Percentiles rank a stretch among this genome's conserved stretches.
These are phyloP conservation scores for Hypoxylon sp. DNA, from an alignment of 2,329 filamentous ascomycete species.

Conservation along the genomic window DNA sequence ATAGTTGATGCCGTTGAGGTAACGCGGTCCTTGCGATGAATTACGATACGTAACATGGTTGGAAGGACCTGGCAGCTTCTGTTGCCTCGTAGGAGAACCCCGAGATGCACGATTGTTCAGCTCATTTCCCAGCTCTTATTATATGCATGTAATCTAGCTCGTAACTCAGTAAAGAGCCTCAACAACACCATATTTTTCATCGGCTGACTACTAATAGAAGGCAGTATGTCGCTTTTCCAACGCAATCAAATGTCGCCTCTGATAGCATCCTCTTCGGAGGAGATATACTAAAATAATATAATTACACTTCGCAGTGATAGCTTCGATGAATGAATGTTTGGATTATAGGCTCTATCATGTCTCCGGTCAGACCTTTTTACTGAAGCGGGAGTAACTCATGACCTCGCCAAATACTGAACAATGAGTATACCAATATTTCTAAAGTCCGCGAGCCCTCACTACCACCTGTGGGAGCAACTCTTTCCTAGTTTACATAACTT, in stretches of 20 bases:
- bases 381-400: background rate
- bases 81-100: background rate
- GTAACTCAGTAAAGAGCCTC: background rate
- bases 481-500: background rate
- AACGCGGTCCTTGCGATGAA: background rate
- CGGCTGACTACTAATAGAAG: background rate
- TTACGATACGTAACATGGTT: background rate
- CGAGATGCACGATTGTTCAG: background rate
- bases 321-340: background rate
- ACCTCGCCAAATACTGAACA: background rate
- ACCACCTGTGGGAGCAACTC: background rate
- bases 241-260: too few species aligned
- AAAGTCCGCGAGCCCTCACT: too few species aligned
- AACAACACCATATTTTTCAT: background rate
- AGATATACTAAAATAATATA: background rate
- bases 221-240: background rate
- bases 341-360: background rate
- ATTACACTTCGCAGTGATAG: background rate
- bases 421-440: background rate
- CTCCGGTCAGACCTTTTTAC: background rate
- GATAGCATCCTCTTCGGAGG: background rate
- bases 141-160: background rate
- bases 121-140: background rate
- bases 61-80: background rate
- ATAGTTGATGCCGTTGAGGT: conserved; percentile 44